Evolutionary conservation across 768 basidiomycete genomes (phyloP).

Genomic region (Amanita polypyramis): DNA sequence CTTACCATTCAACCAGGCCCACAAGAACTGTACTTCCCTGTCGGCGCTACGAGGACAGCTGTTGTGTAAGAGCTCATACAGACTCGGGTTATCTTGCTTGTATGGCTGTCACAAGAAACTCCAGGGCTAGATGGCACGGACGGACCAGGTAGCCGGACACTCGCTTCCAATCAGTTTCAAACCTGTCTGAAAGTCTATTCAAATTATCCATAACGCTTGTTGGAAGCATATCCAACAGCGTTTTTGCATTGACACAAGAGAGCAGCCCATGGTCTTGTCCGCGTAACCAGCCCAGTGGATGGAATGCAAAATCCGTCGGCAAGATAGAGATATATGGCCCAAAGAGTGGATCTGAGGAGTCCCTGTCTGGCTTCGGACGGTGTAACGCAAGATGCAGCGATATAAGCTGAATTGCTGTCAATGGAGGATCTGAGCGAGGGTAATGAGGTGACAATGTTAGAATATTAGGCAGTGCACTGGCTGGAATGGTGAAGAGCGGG

Average conservation of each 20-base stretch:
- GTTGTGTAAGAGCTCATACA: conserved; percentile 5
- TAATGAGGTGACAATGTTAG: conserved; percentile 57
- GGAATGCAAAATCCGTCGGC: conserved; percentile 60
- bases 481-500: conserved; percentile 61
- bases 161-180: conserved; percentile 47
- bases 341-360: conserved; percentile 45
- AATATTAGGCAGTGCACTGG: conserved; percentile 59
- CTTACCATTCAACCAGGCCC: conserved; percentile 90
- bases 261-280: conserved; percentile 13
- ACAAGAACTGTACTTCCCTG: conserved; percentile 46
- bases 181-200: conserved; percentile 33
- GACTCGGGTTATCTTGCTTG: conserved; percentile 13
- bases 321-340: conserved; percentile 75
- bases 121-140: conserved; percentile 8
- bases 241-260: conserved; percentile 10
- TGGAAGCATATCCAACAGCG: conserved; percentile 38
- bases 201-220: conserved; percentile 32
- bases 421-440: conserved; percentile 23
- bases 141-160: conserved; percentile 45
- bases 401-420: conserved; percentile 67
- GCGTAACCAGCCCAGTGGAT: conserved; percentile 76
- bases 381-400: conserved; percentile 73
- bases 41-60: conserved; percentile 9
- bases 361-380: conserved; percentile 31
- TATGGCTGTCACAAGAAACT: conserved; percentile 1